Evolutionary conservation across 345 rosid genomes (phyloP).

Genomic region (Arabis hirsuta): DNA sequence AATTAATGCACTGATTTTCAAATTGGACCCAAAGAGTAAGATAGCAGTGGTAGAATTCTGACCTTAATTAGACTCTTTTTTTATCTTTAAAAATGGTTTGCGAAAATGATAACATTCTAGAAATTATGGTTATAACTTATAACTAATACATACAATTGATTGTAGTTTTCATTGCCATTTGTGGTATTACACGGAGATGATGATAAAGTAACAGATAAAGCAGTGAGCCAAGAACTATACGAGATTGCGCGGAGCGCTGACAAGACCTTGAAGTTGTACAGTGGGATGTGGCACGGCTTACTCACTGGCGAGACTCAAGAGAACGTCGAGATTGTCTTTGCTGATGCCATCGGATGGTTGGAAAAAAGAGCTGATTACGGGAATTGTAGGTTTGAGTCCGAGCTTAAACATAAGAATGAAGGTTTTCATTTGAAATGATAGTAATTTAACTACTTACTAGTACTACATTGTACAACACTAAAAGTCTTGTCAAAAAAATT

Average conservation of each 20-base stretch:
- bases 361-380: too few species aligned
- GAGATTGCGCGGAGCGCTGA: slow-evolving; percentile 59
- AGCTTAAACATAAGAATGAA: too few species aligned
- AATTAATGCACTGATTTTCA: too few species aligned
- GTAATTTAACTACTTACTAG: too few species aligned
- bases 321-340: too few species aligned
- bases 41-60: background rate
- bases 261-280: slow-evolving; percentile 78
- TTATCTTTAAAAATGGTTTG: background rate
- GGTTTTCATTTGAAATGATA: too few species aligned
- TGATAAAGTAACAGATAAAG: slow-evolving; percentile 79
- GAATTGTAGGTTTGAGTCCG: too few species aligned
- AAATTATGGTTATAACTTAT: background rate
- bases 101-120: background rate
- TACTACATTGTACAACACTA: too few species aligned
- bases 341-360: too few species aligned
- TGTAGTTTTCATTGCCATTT: slow-evolving; percentile 75
- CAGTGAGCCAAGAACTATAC: slow-evolving; percentile 60
- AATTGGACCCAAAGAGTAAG: too few species aligned
- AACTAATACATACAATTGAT: slow-evolving; percentile 1
- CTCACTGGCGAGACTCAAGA: slow-evolving; percentile 23
- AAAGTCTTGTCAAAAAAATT: too few species aligned
- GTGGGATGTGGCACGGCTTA: slow-evolving; percentile 89
- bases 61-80: background rate
- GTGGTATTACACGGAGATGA: slow-evolving; percentile 78